Percentiles rank a stretch among this genome's conserved stretches.
phyloP scores from a whole-genome alignment of 371 early-diverging fungal genomes.

The Zopfochytrium polystomum region DNA sequence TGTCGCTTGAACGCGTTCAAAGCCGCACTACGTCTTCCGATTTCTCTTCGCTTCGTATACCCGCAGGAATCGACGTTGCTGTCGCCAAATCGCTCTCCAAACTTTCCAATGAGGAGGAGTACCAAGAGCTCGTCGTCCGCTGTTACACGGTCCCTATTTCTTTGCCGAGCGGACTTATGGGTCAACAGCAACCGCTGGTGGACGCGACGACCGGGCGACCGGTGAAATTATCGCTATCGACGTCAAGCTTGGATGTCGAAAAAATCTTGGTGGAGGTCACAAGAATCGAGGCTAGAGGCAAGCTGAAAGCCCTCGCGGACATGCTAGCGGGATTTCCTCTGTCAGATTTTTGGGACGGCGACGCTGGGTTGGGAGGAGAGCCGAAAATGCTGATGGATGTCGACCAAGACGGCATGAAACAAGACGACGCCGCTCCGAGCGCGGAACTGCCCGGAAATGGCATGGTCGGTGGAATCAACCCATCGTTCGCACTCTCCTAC shows the following conservation, averaged over 20 bases:
- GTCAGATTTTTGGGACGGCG: neutral
- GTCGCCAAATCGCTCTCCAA: neutral
- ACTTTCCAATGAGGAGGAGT: slow-evolving; percentile 6
- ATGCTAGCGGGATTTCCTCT: slow-evolving; percentile 12
- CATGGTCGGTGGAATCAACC: neutral
- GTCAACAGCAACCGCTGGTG: slow-evolving; percentile 3
- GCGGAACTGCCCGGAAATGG: neutral
- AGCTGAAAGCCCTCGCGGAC: slow-evolving; percentile 7
- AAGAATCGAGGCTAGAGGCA: slow-evolving; percentile 11
- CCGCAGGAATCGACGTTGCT: neutral
- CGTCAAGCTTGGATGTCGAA: slow-evolving; percentile 25
- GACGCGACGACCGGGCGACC: slow-evolving; percentile 13
- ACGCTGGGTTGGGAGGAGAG: neutral
- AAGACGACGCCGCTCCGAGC: neutral
- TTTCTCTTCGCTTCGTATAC: no score
- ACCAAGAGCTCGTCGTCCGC: neutral
- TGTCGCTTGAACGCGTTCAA: slow-evolving; percentile 1
- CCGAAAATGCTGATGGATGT: neutral
- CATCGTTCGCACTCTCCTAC: slow-evolving; percentile 9
- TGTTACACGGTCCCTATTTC: neutral
- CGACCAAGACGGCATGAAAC: neutral
- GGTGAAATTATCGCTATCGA: slow-evolving; percentile 10
- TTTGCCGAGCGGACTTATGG: neutral
- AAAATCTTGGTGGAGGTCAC: slow-evolving; percentile 13
- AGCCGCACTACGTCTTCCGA: slow-evolving; percentile 5